Base-by-base conservation (phyloP, 768 basidiomycete species). In the Saitozyma podzolica region DNA sequence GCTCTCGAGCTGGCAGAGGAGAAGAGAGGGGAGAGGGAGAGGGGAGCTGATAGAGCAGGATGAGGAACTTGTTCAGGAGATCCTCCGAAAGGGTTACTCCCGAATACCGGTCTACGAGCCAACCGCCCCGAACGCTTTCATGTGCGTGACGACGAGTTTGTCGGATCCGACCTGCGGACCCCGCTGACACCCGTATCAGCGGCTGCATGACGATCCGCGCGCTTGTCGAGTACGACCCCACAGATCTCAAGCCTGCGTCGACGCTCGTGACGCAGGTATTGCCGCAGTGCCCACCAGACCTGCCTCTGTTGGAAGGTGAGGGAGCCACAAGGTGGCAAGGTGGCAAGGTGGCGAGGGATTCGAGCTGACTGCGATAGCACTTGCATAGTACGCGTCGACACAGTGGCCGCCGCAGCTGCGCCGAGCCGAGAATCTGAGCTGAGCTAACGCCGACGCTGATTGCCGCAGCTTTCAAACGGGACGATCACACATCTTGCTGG, bases 51-150 rank as follows among this genome's bases (percentile, higher is more conserved):
- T 51, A 20, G 69, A 69, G 37, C 57, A 50, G 11, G 54, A 11
- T n/a, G 40, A 47, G 11, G 40, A 49, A 16, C 40, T 40, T 40
- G 14, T 40, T 41, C 39, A 29, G 37, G 53, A 78, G 70, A 78
- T 78, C 19, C 58, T 75, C 8, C 49, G 63, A 16, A 72, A 73
- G 47, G 74, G 76, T 0, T 72, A 69, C 54, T 72, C 68, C 50
- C 53, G 76, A 47, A 75, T 78, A 61, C 76, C 76, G 14, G 59
- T 78, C 0, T 72, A 67, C 56, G 70, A 75, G 60, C 67, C 70
- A 14, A 67, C 70, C 10, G 62, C 66, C 1, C 72, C 73, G 6
- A 62, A 63, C 19, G 55, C 67, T 13, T 75, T 62, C 66, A 70
- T 76, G 76, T 77, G 50, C 62, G 75, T 51, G 2, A 29, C 14